phyloP scores from a whole-genome alignment of 495 filamentous ascomycete species.

The Neurospora sp. region DNA sequence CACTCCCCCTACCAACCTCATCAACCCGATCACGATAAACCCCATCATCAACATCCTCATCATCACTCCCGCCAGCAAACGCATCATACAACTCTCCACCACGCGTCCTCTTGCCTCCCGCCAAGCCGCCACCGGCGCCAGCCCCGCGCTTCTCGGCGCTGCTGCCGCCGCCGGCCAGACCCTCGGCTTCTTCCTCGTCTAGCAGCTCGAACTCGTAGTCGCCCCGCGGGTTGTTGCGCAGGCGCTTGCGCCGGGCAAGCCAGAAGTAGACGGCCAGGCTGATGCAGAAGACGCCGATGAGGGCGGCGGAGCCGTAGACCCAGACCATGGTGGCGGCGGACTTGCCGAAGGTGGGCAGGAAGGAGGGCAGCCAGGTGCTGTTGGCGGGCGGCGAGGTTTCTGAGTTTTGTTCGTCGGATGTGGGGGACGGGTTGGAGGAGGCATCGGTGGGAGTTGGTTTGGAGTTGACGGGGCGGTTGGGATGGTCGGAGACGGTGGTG shows the following conservation, averaged over 20 bases:
- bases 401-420: conserved; percentile 15
- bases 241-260: conserved; percentile 64
- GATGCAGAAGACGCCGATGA: conserved; percentile 78
- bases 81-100: conserved; percentile 89
- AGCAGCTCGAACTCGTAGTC: conserved; percentile 94
- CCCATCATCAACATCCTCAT: conserved; percentile 33
- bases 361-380: conserved; percentile 65
- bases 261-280: conserved; percentile 73
- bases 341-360: conserved; percentile 91
- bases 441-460: conserved; percentile 36
- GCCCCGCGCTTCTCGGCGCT: not conserved
- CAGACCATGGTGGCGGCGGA: conserved; percentile 83
- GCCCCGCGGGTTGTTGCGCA: conserved; percentile 63
- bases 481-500: conserved; percentile 56
- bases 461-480: conserved; percentile 62
- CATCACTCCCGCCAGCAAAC: conserved; percentile 67
- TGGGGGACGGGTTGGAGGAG: conserved; percentile 16
- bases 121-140: not conserved
- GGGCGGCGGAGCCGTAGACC: conserved; percentile 80
- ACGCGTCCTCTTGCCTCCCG: conserved; percentile 37
- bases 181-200: conserved; percentile 68
- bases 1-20: too few relatives aligned
- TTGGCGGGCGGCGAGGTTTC: conserved; percentile 25
- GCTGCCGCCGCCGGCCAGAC: conserved; percentile 18
- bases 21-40: conserved; percentile 10